Conservation (phyloP, 2,329 filamentous ascomycete species). For the Pleomassaria siparia region DNA sequence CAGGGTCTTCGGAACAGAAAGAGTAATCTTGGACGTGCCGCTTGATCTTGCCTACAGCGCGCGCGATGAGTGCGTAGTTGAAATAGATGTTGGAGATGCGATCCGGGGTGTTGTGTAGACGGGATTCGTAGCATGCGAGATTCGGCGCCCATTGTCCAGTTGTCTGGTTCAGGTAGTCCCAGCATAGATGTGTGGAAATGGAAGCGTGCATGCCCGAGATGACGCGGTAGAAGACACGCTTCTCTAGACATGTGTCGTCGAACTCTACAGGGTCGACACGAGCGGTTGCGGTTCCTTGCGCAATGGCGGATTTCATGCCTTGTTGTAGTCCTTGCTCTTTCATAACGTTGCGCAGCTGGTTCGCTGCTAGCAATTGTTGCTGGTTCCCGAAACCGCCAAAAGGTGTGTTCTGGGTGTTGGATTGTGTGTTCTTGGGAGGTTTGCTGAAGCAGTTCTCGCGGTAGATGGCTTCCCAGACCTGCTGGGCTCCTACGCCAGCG, state of each 20-base stretch:
- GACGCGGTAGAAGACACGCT: constrained; percentile 96
- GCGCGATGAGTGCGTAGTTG: constrained; percentile 94
- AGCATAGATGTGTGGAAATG: constrained; percentile 94
- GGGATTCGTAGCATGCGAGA: constrained; percentile 79
- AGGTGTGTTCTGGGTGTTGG: constrained; percentile 33
- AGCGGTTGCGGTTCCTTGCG: constrained; percentile 55
- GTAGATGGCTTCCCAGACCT: constrained; percentile 97
- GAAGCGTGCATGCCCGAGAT: constrained; percentile 98
- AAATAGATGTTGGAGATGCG: constrained; percentile 98
- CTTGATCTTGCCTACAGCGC: constrained; percentile 86
- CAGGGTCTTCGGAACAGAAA: constrained; percentile 84
- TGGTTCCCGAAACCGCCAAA: constrained; percentile 47
- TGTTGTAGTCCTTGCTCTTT: constrained; percentile 62
- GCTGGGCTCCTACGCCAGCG: constrained; percentile 76
- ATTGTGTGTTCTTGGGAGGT: constrained; percentile 38
- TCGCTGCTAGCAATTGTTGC: constrained; percentile 56
- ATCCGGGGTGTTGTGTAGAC: constrained; percentile 84
- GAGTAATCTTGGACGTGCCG: constrained; percentile 81
- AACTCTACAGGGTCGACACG: constrained; percentile 69
- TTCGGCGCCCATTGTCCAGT: constrained; percentile 94
- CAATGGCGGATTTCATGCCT: constrained; percentile 59
- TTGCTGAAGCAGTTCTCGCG: constrained; percentile 90
- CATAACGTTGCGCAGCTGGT: constrained; percentile 63
- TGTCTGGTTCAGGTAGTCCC: constrained; percentile 92
- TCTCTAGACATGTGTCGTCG: constrained; percentile 93